Percentiles rank a stretch among this genome's conserved stretches.
Conservation (phyloP, 352 stramenopile species). For the Phytophthora idaei region DNA sequence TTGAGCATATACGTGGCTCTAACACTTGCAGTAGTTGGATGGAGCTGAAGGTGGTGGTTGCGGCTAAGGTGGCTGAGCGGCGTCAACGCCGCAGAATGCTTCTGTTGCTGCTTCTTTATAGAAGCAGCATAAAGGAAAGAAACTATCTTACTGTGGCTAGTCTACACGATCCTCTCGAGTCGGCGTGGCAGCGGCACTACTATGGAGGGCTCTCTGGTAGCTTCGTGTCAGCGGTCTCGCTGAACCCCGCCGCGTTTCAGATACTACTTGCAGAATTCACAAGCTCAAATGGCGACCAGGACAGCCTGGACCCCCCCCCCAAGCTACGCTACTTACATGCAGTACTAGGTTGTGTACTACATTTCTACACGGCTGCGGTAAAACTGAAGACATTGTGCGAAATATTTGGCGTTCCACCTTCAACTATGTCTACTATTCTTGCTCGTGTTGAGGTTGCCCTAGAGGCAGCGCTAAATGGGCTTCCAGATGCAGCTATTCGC, state of each 20-base stretch:
- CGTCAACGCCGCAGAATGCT: background rate
- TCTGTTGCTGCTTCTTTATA: background rate
- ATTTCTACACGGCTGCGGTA: background rate
- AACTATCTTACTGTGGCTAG: background rate
- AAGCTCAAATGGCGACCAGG: background rate
- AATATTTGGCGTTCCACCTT: background rate
- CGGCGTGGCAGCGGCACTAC: background rate
- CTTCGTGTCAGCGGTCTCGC: background rate
- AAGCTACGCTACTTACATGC: conserved; percentile 1
- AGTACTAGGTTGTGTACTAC: background rate
- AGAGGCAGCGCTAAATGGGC: background rate
- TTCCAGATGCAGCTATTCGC: background rate
- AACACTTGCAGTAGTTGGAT: background rate
- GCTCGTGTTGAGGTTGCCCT: background rate
- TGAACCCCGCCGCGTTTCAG: background rate
- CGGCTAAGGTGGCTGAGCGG: background rate
- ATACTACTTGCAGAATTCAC: background rate
- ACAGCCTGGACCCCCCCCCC: background rate
- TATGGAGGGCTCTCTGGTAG: background rate
- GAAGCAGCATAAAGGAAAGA: background rate
- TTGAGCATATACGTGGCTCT: too few species aligned
- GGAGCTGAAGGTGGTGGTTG: background rate
- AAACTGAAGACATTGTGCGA: background rate
- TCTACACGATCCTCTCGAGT: background rate
- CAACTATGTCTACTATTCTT: background rate